These are phyloP conservation scores for Penicillium arizonense DNA, from an alignment of 495 filamentous ascomycete genomes.

Conservation along the genomic window DNA sequence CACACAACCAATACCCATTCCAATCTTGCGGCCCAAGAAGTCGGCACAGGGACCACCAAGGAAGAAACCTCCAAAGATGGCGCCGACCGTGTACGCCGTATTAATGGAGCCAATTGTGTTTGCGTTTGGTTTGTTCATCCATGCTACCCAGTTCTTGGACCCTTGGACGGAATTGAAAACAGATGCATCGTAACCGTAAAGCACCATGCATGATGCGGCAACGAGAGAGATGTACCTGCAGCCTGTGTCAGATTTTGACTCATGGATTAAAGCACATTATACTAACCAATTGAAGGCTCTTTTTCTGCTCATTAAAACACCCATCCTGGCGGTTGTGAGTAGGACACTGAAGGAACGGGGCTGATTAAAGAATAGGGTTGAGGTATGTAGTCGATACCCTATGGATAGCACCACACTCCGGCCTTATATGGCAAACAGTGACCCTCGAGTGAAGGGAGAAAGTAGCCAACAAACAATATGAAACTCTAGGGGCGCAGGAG, in stretches of 20 bases:
- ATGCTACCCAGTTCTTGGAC: constrained; percentile 57
- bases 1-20: constrained; percentile 56
- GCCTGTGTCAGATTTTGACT: background rate
- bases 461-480: background rate
- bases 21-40: constrained; percentile 54
- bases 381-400: background rate
- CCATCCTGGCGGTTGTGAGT: constrained; percentile 11
- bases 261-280: background rate
- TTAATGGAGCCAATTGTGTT: constrained; percentile 57
- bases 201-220: constrained; percentile 64
- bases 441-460: background rate
- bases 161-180: constrained; percentile 64
- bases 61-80: constrained; percentile 62
- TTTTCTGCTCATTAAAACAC: constrained; percentile 25
- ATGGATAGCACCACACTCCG: background rate
- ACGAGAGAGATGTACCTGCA: constrained; percentile 60
- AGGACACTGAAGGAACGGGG: no score
- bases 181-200: constrained; percentile 66
- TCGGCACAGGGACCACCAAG: constrained; percentile 56
- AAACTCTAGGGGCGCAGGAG: constrained; percentile 4
- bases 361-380: background rate
- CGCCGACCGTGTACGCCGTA: constrained; percentile 62
- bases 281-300: constrained; percentile 40
- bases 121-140: constrained; percentile 52
- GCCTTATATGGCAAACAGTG: background rate